Base-by-base conservation (phyloP, 805 yeast species). In the Metschnikowia lunata region DNA sequence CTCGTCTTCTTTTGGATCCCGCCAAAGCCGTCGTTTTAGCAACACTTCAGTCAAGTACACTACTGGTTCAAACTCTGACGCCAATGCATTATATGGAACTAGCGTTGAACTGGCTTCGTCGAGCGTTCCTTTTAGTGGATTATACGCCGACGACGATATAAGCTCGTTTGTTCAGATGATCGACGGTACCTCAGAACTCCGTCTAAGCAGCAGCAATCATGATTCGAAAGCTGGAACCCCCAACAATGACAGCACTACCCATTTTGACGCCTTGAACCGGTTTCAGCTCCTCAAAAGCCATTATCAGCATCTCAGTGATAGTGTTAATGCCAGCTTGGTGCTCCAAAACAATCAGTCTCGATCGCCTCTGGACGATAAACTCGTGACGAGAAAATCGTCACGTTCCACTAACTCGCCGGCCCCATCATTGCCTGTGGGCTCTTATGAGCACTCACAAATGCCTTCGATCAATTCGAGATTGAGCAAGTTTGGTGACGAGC, bases 1-100 rank as follows among this genome's bases (percentile, higher is more conserved):
- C 51, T 76, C 87, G 2, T 80, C 91, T 0, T 82, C 90, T 0
- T 83, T 83, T 61, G 86, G 87, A 0, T 80, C 82, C n/a, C 66
- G 86, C 39, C 72, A 67, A 12, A 66, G 72, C 46, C 73, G 83
- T n/a, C 69, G 85, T 28, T 68, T 65, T 46, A 63, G 71, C 34
- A 66, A 61, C 45, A 60, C 71, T n/a, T 47, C 51, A 18, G 33
- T 50, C 14, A 27, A 49, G 42, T 15, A 34, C 43, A 32, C 36
- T 35, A 26, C 48, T 15, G 49, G 62, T 8, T 58, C 56, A 10
- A 58, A 58, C 15, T 53, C 56, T 38, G 59, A 52, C 12, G 46
- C 48, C 18, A 43, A 51, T 27, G 49, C 52, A 7, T 46, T 60
- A 14, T 51, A 64, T 39, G 71, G 67, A 7, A 60, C 71, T 3